Percentiles rank a stretch among this genome's conserved stretches.
These are phyloP conservation scores for Chaetoscypha palmicola DNA, from an alignment of 2,329 filamentous ascomycete genomes.

Conservation along the genomic window DNA sequence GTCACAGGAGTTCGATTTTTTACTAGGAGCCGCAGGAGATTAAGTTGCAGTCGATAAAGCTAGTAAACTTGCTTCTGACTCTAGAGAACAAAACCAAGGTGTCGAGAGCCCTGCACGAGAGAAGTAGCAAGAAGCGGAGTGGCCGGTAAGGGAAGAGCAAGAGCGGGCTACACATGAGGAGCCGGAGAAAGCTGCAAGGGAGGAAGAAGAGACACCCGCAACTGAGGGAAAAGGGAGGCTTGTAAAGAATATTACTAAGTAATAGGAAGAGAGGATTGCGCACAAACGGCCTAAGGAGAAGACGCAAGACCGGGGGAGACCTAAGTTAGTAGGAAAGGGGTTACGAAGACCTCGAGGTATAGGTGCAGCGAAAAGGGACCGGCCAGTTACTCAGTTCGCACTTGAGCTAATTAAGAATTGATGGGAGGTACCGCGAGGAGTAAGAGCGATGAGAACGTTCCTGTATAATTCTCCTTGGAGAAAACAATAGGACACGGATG, in stretches of 20 bases:
- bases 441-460: slow-evolving; percentile 12
- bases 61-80: slow-evolving; percentile 11
- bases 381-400: slow-evolving; percentile 12
- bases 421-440: slow-evolving; percentile 5
- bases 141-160: slow-evolving; percentile 3
- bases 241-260: slow-evolving; percentile 12
- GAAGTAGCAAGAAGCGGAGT: background rate
- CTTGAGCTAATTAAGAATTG: slow-evolving; percentile 12
- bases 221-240: slow-evolving; percentile 2
- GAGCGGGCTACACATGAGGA: slow-evolving; percentile 3
- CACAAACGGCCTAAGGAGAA: slow-evolving; percentile 9
- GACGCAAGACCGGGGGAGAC: slow-evolving; percentile 6
- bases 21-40: slow-evolving; percentile 10
- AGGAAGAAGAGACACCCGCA: slow-evolving; percentile 4
- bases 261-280: slow-evolving; percentile 10
- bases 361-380: slow-evolving; percentile 6
- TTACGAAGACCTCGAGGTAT: slow-evolving; percentile 5
- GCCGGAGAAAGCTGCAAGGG: background rate
- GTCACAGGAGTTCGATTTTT: slow-evolving; percentile 11
- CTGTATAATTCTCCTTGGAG: slow-evolving; percentile 7
- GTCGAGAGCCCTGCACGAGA: slow-evolving; percentile 2
- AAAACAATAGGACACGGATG: slow-evolving; percentile 10
- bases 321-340: slow-evolving; percentile 7
- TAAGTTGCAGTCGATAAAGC: slow-evolving; percentile 6
- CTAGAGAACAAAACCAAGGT: slow-evolving; percentile 10